Percentiles rank a stretch among this genome's conserved stretches.
Conservation (phyloP, 2,329 filamentous ascomycete species). For the Zymoseptoria brevis region DNA sequence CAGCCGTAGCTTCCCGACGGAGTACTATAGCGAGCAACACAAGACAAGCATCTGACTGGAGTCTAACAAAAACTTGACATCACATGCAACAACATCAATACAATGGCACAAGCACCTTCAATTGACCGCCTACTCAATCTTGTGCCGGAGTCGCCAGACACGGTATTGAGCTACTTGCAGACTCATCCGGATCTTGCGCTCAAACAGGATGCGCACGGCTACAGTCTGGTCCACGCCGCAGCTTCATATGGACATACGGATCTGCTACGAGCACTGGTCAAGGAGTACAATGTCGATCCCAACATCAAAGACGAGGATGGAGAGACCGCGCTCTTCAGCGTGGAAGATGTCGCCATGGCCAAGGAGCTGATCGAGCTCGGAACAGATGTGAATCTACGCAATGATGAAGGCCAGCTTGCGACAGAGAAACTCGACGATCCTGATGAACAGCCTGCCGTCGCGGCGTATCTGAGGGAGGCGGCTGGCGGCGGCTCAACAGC, state of each 20-base stretch:
- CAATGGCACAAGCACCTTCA: slow-evolving; percentile 26
- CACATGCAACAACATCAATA: slow-evolving; percentile 2
- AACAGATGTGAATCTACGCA: slow-evolving; percentile 56
- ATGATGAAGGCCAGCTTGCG: slow-evolving; percentile 71
- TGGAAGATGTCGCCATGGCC: slow-evolving; percentile 72
- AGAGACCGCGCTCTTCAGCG: slow-evolving; percentile 92
- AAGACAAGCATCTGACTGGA: not conserved
- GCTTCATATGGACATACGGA: slow-evolving; percentile 84
- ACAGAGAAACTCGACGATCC: slow-evolving; percentile 72
- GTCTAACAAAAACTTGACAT: not conserved
- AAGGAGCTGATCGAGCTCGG: slow-evolving; percentile 70
- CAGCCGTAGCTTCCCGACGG: not conserved
- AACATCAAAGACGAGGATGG: slow-evolving; percentile 83
- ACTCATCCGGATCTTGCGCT: slow-evolving; percentile 68
- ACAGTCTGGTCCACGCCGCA: slow-evolving; percentile 87
- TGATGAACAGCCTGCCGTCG: slow-evolving; percentile 67
- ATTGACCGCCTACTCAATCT: slow-evolving; percentile 45
- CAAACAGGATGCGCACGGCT: slow-evolving; percentile 81
- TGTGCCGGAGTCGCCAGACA: slow-evolving; percentile 71
- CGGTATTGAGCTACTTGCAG: slow-evolving; percentile 66
- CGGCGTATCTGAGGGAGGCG: slow-evolving; percentile 55
- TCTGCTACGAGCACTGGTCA: slow-evolving; percentile 66
- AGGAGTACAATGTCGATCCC: slow-evolving; percentile 68
- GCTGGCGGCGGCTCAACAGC: slow-evolving; percentile 19
- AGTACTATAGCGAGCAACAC: not conserved